Evolutionary conservation across 2,329 filamentous ascomycete genomes (phyloP).

Genomic region (Sporothrix variecibatus): DNA sequence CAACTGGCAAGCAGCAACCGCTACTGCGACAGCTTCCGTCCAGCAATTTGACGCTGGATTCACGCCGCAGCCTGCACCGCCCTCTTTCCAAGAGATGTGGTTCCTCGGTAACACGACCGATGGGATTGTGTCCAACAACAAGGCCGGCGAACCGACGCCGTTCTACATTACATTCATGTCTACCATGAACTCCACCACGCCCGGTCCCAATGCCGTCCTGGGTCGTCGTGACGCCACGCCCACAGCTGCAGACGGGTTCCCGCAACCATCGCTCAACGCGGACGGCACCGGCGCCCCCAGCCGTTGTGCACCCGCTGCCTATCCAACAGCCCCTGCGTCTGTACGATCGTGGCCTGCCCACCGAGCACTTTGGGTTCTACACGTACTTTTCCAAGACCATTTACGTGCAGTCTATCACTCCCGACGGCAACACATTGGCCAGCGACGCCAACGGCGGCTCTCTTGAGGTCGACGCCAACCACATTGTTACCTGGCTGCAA

Average conservation of each 20-base stretch:
- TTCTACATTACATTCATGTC: conserved; percentile 79
- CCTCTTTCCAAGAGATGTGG: conserved; percentile 67
- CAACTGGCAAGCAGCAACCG: not conserved
- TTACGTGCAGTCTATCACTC: conserved; percentile 66
- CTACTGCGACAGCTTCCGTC: not conserved
- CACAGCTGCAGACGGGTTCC: conserved; percentile 51
- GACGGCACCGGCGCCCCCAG: conserved; percentile 73
- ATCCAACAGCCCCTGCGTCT: conserved; percentile 78
- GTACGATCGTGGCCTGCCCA: conserved; percentile 76
- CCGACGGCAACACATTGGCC: conserved; percentile 40
- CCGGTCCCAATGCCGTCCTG: conserved; percentile 35
- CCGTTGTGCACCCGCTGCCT: conserved; percentile 70
- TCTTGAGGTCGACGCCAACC: conserved; percentile 53
- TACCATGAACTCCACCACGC: conserved; percentile 42
- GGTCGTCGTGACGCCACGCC: conserved; percentile 34
- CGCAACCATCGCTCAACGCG: conserved; percentile 60
- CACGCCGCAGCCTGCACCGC: conserved; percentile 57
- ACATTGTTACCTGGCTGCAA: conserved; percentile 60
- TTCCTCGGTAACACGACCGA: conserved; percentile 90
- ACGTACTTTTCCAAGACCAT: conserved; percentile 86
- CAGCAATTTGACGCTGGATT: conserved; percentile 39
- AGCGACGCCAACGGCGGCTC: conserved; percentile 59
- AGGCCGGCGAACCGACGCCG: conserved; percentile 82
- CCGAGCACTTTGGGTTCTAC: conserved; percentile 94
- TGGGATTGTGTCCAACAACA: conserved; percentile 62